Evolutionary conservation across 768 basidiomycete species (phyloP).

Genomic region (Boletus subcaerulescens): DNA sequence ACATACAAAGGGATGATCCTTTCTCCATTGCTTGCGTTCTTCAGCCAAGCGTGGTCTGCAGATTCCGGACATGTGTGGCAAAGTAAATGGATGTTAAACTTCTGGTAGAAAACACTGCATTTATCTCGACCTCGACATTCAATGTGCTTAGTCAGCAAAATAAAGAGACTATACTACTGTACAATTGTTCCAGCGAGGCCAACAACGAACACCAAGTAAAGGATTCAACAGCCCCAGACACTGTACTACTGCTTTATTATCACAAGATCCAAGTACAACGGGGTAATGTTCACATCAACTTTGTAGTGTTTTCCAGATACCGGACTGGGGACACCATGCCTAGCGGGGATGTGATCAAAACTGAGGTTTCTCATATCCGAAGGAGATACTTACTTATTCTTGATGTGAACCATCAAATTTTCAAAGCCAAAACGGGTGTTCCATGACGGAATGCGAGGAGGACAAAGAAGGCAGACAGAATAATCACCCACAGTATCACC

Average conservation of each 20-base stretch:
- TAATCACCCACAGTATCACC: constrained; percentile 12
- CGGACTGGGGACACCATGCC: constrained; percentile 19
- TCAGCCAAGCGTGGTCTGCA: constrained; percentile 91
- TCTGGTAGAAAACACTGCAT: neutral
- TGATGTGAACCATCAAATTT: constrained; percentile 19
- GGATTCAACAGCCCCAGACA: neutral
- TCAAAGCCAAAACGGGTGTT: constrained; percentile 15
- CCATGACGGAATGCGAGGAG: constrained; percentile 29
- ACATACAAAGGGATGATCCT: constrained; percentile 97
- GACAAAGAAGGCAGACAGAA: constrained; percentile 25
- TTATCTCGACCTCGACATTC: neutral
- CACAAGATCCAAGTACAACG: constrained; percentile 14
- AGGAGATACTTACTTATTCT: constrained; percentile 13
- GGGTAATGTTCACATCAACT: constrained; percentile 20
- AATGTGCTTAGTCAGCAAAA: constrained; percentile 20
- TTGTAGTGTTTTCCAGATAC: constrained; percentile 17
- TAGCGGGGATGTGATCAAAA: constrained; percentile 1
- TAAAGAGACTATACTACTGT: neutral
- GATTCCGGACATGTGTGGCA: constrained; percentile 69
- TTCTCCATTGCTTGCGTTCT: constrained; percentile 98
- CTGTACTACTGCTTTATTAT: neutral
- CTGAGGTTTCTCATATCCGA: neutral
- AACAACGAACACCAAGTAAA: neutral
- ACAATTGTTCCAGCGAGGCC: neutral
- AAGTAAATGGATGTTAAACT: constrained; percentile 1